Evolutionary conservation across 306 rosid species (phyloP).

Genomic region (Malus sieversii): DNA sequence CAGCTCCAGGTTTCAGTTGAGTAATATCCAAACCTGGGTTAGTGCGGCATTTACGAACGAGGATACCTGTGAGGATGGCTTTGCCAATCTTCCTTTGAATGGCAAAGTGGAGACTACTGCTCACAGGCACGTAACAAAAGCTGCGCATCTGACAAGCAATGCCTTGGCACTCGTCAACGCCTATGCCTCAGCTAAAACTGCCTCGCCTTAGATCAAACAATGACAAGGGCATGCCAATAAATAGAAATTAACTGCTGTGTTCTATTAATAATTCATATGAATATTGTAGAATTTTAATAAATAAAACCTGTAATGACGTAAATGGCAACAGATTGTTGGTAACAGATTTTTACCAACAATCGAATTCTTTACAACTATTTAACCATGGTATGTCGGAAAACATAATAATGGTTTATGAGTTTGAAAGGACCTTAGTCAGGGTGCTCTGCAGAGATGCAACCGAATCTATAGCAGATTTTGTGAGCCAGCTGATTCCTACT

Average conservation of each 20-base stretch:
- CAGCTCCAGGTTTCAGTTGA: not conserved
- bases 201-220: not conserved
- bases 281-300: too few relatives aligned
- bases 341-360: not conserved
- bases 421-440: slow-evolving; percentile 50
- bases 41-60: not conserved
- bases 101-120: not conserved
- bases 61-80: not conserved
- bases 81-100: not conserved
- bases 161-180: not conserved
- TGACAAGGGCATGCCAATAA: too few relatives aligned
- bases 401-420: slow-evolving; percentile 22
- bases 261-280: too few relatives aligned
- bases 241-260: not conserved
- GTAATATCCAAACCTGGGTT: not conserved
- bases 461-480: slow-evolving; percentile 80
- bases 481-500: slow-evolving; percentile 93
- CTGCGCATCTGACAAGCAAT: not conserved
- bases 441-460: slow-evolving; percentile 65
- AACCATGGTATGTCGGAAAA: not conserved
- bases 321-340: not conserved
- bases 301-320: too few relatives aligned
- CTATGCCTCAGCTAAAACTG: not conserved
- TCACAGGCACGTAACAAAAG: not conserved
- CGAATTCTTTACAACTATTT: not conserved